These are phyloP conservation scores for Epichloe coenophiala DNA, from an alignment of 2,329 filamentous ascomycete species.

Conservation along the genomic window DNA sequence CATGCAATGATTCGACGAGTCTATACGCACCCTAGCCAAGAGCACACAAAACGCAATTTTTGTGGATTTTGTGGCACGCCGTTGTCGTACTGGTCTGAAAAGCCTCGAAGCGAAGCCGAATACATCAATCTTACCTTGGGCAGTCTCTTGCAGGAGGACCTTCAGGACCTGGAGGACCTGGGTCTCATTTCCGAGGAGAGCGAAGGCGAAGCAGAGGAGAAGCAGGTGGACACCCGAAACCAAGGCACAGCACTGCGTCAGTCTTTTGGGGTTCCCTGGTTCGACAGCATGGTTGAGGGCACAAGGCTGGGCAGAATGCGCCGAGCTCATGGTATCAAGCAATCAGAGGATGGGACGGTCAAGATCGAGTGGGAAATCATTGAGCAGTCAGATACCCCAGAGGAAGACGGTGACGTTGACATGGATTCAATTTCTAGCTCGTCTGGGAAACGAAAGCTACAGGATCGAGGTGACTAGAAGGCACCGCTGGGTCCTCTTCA, in stretches of 20 bases:
- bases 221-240: not conserved
- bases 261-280: constrained; percentile 70
- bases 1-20: constrained; percentile 50
- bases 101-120: constrained; percentile 54
- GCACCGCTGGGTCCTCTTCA: not conserved
- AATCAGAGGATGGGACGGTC: constrained; percentile 48
- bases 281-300: constrained; percentile 67
- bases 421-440: constrained; percentile 17
- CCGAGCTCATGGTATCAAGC: constrained; percentile 40
- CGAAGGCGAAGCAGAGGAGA: constrained; percentile 16
- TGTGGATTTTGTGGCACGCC: constrained; percentile 88
- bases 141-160: constrained; percentile 56
- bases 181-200: constrained; percentile 48
- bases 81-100: constrained; percentile 71
- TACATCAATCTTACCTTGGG: constrained; percentile 75
- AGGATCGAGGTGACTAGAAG: constrained; percentile 22
- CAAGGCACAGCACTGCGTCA: constrained; percentile 28
- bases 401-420: constrained; percentile 22
- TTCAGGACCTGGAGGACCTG: constrained; percentile 59
- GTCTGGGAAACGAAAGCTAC: constrained; percentile 40
- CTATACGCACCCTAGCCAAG: constrained; percentile 47
- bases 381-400: constrained; percentile 47
- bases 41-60: constrained; percentile 58
- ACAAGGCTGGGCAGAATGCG: constrained; percentile 58
- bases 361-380: constrained; percentile 73